Base-by-base conservation (phyloP, 495 filamentous ascomycete genomes). In the Daldinia grandis region DNA sequence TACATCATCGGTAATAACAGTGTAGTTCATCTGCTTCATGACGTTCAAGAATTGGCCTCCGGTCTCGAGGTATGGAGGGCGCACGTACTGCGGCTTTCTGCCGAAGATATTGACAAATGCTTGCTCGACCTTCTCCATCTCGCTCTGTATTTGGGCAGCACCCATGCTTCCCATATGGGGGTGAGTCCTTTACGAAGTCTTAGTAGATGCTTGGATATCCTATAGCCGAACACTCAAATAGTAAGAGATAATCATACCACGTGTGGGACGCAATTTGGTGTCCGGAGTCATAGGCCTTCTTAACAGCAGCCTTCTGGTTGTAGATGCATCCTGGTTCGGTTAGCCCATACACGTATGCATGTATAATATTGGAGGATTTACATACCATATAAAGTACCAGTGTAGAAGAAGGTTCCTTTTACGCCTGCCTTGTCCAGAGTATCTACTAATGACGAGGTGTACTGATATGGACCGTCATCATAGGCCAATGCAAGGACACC, bases 391-490 rank as follows among this genome's bases (percentile, higher is more conserved):
- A 87, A 78, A 10, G 85, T 86, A n/a, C 85, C 85, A 3, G 84
- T 86, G 44, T 76, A 79, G 76, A 87, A 87, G 73, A 87, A 87
- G 40, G 85, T 87, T 31, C 78, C 85, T 69, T 83, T 82, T 4
- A 80, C 81, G 14, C 79, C 78, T 5, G 77, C 80, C 21, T 64
- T 67, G 50, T 79, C 66, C 0, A 79, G 69, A 15, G 68, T 77
- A 21, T 79, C 75, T 8, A 79, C 63, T 0, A 79, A 69, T 5
- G 69, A 70, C 2, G 75, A 76, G 0, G 77, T 79, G 47, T 72
- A 77, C 33, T 84, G 78, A 54, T 87, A 89, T 8, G 92, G 91
- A 0, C 92, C 92, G 72, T 94, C 92, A 59, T 93, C 91, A 75
- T 87, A 94, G 0, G 92, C 92, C 42, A 84, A 69, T 2, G 81